phyloP scores from a whole-genome alignment of 192 early-diverging fungal species.

The Gamsiella multidivaricata region DNA sequence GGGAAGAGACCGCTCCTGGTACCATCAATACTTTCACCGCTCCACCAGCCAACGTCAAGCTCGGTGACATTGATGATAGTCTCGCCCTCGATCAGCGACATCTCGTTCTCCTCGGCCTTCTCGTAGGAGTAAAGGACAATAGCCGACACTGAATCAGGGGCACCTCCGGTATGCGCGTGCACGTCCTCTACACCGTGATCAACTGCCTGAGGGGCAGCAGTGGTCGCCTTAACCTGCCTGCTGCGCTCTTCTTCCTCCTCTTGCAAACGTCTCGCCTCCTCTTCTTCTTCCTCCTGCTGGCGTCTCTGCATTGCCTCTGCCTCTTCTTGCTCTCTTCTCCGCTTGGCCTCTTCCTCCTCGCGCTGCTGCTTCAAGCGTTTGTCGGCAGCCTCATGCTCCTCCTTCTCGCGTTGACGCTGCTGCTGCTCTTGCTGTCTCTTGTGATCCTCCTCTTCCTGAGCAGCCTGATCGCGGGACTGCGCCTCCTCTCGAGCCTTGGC shows the following conservation, averaged over 20 bases:
- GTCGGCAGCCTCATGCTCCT: conserved; percentile 16
- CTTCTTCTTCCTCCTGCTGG: conserved; percentile 39
- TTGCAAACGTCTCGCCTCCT: conserved; percentile 41
- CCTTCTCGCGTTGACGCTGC: conserved; percentile 17
- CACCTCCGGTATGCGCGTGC: not conserved
- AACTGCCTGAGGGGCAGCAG: not conserved
- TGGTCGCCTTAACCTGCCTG: not conserved
- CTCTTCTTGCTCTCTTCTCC: conserved; percentile 20
- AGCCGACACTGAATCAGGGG: conserved; percentile 56
- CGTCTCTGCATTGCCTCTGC: conserved; percentile 40
- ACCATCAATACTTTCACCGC: conserved; percentile 81
- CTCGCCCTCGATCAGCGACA: conserved; percentile 85
- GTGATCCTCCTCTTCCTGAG: conserved; percentile 11
- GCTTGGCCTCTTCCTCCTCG: conserved; percentile 2
- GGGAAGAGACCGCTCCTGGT: conserved; percentile 85
- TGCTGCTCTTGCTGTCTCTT: conserved; percentile 10
- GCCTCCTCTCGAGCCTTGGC: conserved; percentile 13
- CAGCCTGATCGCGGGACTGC: conserved; percentile 24
- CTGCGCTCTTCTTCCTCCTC: conserved; percentile 15
- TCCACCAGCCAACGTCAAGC: conserved; percentile 95
- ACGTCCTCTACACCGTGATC: conserved; percentile 2
- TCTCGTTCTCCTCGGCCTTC: conserved; percentile 86
- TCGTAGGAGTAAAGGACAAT: conserved; percentile 83
- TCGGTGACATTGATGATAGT: conserved; percentile 82
- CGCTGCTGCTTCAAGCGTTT: not conserved